These are phyloP conservation scores for Trypanosomatidae sp. DNA, from an alignment of 208 protist species.

Conservation along the genomic window DNA sequence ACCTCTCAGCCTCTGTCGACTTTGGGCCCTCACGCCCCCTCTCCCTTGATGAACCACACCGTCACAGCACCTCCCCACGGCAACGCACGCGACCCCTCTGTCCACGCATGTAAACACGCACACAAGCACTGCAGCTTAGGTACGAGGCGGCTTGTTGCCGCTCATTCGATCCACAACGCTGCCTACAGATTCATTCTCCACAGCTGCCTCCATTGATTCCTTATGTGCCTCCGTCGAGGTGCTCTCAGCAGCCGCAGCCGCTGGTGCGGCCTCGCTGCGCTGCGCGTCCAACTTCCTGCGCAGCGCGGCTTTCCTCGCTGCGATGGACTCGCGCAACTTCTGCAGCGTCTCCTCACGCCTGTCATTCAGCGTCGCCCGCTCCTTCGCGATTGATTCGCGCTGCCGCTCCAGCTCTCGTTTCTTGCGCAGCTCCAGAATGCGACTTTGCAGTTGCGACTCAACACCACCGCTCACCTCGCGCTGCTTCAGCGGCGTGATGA, in stretches of 20 bases:
- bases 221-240: background rate
- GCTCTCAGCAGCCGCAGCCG: slow-evolving; percentile 5
- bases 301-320: slow-evolving; percentile 78
- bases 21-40: background rate
- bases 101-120: background rate
- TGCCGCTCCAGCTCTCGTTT: slow-evolving; percentile 85
- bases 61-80: background rate
- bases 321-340: slow-evolving; percentile 78
- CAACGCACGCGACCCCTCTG: background rate
- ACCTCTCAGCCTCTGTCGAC: background rate
- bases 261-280: slow-evolving; percentile 8
- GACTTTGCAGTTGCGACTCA: slow-evolving; percentile 79
- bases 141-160: background rate
- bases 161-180: slow-evolving; percentile 46
- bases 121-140: background rate
- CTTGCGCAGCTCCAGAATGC: slow-evolving; percentile 84
- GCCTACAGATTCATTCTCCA: slow-evolving; percentile 32
- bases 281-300: slow-evolving; percentile 52
- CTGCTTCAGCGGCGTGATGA: slow-evolving; percentile 71
- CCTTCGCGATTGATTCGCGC: slow-evolving; percentile 62
- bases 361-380: slow-evolving; percentile 51
- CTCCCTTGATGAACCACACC: background rate
- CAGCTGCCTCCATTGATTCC: background rate
- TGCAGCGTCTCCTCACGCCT: slow-evolving; percentile 73
- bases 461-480: slow-evolving; percentile 67